Evolutionary conservation across 306 rosid genomes (phyloP).

Genomic region (Malus asiatica): DNA sequence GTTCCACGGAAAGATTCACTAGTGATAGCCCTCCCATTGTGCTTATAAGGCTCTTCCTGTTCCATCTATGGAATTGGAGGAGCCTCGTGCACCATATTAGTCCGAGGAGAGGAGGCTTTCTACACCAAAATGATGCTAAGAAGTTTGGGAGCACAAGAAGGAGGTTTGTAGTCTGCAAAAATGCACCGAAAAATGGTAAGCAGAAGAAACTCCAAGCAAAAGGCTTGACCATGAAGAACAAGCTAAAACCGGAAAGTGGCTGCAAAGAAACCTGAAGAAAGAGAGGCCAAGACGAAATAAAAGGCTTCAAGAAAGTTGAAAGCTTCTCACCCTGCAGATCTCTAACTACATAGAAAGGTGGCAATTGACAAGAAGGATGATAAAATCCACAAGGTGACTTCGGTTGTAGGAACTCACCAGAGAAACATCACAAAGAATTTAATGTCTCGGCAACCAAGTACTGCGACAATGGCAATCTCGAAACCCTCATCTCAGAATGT

Average conservation of each 20-base stretch:
- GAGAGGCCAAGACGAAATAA: slow-evolving; percentile 35
- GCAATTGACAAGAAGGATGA: slow-evolving; percentile 29
- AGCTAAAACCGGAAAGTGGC: no score
- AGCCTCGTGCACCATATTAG: slow-evolving; percentile 16
- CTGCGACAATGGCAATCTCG: slow-evolving; percentile 17
- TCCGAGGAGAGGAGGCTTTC: slow-evolving; percentile 27
- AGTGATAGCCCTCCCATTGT: slow-evolving; percentile 55
- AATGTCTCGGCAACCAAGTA: slow-evolving; percentile 20
- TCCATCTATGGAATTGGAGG: slow-evolving; percentile 16
- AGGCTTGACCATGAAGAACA: slow-evolving; percentile 20
- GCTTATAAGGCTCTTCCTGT: slow-evolving; percentile 50
- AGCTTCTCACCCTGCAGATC: slow-evolving; percentile 26
- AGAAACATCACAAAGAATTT: slow-evolving; percentile 28
- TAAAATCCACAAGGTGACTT: slow-evolving; percentile 22
- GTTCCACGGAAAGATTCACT: slow-evolving; percentile 7
- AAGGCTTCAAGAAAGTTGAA: slow-evolving; percentile 37
- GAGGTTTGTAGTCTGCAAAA: slow-evolving; percentile 26
- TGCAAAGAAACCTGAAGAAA: slow-evolving; percentile 12
- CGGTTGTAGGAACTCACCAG: slow-evolving; percentile 27
- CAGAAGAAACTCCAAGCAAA: neutral
- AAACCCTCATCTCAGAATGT: slow-evolving; percentile 22
- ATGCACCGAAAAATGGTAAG: slow-evolving; percentile 12
- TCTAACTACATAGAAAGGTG: slow-evolving; percentile 35
- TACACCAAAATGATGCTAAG: slow-evolving; percentile 18
- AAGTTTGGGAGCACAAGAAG: slow-evolving; percentile 31